These are phyloP conservation scores for Amanita rubescens DNA, from an alignment of 768 basidiomycete genomes.

Conservation along the genomic window DNA sequence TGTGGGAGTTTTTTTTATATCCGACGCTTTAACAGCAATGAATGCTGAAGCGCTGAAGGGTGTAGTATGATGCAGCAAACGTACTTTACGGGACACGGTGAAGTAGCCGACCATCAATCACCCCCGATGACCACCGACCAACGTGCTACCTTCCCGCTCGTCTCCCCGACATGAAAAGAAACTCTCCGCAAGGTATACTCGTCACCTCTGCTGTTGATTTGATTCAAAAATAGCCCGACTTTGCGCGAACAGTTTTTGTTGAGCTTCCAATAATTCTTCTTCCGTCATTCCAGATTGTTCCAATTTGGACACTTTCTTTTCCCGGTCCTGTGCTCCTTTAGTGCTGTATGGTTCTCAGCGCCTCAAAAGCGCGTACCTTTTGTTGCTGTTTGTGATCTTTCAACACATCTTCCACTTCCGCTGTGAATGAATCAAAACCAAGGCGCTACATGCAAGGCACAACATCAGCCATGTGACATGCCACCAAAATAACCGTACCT, in stretches of 20 bases:
- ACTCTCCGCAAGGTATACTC: no score
- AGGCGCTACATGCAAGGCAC: not conserved
- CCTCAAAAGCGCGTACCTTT: slow-evolving; percentile 70
- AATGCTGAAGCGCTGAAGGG: no score
- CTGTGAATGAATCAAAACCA: slow-evolving; percentile 48
- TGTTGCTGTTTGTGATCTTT: slow-evolving; percentile 96
- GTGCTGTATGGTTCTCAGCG: no score
- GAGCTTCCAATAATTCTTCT: slow-evolving; percentile 81
- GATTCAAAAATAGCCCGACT: slow-evolving; percentile 76
- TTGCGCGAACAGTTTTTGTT: slow-evolving; percentile 90
- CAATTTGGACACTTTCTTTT: slow-evolving; percentile 88
- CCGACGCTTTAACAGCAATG: no score
- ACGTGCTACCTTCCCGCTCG: no score
- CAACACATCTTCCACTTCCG: slow-evolving; percentile 88
- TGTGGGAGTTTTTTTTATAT: no score
- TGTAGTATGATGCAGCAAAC: no score
- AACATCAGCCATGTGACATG: no score
- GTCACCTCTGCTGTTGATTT: slow-evolving; percentile 38
- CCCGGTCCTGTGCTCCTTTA: slow-evolving; percentile 65
- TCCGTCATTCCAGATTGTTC: slow-evolving; percentile 85
- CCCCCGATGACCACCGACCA: no score
- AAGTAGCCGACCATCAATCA: no score
- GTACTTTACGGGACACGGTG: no score
- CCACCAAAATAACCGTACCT: slow-evolving; percentile 38
- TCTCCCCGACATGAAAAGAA: no score